Conservation (phyloP, 495 filamentous ascomycete genomes). For the Penicillium waksmanii region DNA sequence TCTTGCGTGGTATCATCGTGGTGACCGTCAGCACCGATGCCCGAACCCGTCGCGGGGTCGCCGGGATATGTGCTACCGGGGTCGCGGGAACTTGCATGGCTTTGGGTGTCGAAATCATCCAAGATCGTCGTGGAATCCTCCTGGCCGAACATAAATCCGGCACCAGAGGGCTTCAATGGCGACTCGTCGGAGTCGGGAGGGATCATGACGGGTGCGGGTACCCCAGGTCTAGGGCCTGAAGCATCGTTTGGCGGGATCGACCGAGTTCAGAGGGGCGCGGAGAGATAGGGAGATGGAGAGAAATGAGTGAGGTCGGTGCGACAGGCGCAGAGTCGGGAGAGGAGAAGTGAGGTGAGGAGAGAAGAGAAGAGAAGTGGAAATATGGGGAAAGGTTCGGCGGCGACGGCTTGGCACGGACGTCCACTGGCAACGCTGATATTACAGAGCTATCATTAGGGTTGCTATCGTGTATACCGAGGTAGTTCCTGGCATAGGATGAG, state of each 20-base stretch:
- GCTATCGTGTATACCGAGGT: neutral
- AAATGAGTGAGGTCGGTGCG: neutral
- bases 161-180: constrained; percentile 39
- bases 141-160: constrained; percentile 29
- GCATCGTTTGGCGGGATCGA: constrained; percentile 43
- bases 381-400: constrained; percentile 45
- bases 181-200: constrained; percentile 45
- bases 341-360: constrained; percentile 9
- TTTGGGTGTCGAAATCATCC: constrained; percentile 49
- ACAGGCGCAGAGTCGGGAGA: constrained; percentile 5
- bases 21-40: constrained; percentile 28
- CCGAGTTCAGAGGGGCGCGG: neutral
- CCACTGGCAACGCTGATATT: constrained; percentile 24
- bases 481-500: neutral
- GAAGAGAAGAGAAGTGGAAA: constrained; percentile 29
- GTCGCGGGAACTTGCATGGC: constrained; percentile 50
- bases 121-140: constrained; percentile 36
- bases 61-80: constrained; percentile 35
- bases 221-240: constrained; percentile 40
- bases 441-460: constrained; percentile 14
- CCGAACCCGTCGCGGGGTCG: constrained; percentile 29
- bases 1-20: constrained; percentile 31
- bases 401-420: constrained; percentile 39
- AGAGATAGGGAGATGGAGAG: constrained; percentile 8
- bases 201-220: constrained; percentile 51